Conservation (phyloP, 1,284 basidiomycete species). For the Meira nashicola region DNA sequence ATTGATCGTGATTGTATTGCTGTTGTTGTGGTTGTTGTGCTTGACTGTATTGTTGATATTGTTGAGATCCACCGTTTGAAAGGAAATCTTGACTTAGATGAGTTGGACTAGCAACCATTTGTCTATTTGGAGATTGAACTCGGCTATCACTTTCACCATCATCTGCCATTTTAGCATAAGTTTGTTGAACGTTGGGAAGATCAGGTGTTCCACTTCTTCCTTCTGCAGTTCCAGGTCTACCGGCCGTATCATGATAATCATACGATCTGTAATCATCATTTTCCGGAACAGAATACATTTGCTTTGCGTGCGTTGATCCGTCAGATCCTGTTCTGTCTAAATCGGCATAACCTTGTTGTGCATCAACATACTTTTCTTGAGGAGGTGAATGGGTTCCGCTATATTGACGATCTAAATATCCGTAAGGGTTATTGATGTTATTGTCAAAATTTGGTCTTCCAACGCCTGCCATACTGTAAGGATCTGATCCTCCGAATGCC, state of each 20-base stretch:
- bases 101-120: background rate
- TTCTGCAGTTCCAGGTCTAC: constrained; percentile 29
- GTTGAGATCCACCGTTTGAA: background rate
- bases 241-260: constrained; percentile 20
- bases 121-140: background rate
- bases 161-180: constrained; percentile 20
- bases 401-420: constrained; percentile 39
- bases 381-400: background rate
- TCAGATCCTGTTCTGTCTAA: background rate
- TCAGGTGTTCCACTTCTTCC: constrained; percentile 37
- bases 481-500: constrained; percentile 38
- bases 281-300: background rate
- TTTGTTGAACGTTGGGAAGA: constrained; percentile 40
- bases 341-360: background rate
- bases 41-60: background rate
- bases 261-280: background rate
- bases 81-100: background rate
- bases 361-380: background rate
- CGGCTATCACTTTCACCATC: background rate
- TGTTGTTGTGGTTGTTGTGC: background rate
- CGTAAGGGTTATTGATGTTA: constrained; percentile 44
- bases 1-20: too few species aligned
- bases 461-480: constrained; percentile 36
- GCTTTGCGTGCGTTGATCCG: too few species aligned
- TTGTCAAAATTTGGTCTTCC: constrained; percentile 22